Conservation (phyloP, 306 rosid genomes). For the Geum urbanum region DNA sequence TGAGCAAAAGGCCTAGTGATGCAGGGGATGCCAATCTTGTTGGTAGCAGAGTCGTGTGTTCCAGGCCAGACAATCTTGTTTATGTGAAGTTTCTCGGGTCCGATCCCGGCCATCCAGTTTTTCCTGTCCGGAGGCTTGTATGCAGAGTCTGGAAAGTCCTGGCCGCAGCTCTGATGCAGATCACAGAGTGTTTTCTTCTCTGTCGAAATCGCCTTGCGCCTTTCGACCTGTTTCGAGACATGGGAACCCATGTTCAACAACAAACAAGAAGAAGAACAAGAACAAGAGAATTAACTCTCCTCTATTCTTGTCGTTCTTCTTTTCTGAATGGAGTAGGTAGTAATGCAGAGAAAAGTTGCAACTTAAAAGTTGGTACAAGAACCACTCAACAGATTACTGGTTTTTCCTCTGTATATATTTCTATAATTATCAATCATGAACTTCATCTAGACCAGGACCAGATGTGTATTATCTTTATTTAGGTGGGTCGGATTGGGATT, state of each 20-base stretch:
- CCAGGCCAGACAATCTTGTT: conserved; percentile 84
- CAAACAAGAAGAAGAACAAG: too few species aligned
- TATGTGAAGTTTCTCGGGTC: conserved; percentile 42
- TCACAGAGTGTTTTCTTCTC: conserved; percentile 49
- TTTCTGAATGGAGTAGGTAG: neutral
- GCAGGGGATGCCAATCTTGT: conserved; percentile 66
- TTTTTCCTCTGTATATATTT: neutral
- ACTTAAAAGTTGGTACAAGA: neutral
- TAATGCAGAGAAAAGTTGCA: neutral
- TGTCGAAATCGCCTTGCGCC: conserved; percentile 42
- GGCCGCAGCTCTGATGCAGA: conserved; percentile 37
- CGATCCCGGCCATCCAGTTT: conserved; percentile 65
- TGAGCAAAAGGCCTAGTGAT: conserved; percentile 87
- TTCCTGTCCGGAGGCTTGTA: conserved; percentile 63
- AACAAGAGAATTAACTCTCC: too few species aligned
- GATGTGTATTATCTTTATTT: neutral
- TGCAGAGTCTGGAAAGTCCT: conserved; percentile 52
- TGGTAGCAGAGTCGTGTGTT: conserved; percentile 86
- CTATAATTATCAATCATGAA: conserved; percentile 5
- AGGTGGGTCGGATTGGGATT: conserved; percentile 19
- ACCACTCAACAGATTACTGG: neutral
- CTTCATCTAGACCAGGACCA: conserved; percentile 7
- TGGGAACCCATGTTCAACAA: conserved; percentile 68
- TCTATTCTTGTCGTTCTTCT: neutral
- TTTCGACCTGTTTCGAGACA: conserved; percentile 47